Evolutionary conservation across 352 stramenopile species (phyloP).

Genomic region (Globisporangium yorkense): DNA sequence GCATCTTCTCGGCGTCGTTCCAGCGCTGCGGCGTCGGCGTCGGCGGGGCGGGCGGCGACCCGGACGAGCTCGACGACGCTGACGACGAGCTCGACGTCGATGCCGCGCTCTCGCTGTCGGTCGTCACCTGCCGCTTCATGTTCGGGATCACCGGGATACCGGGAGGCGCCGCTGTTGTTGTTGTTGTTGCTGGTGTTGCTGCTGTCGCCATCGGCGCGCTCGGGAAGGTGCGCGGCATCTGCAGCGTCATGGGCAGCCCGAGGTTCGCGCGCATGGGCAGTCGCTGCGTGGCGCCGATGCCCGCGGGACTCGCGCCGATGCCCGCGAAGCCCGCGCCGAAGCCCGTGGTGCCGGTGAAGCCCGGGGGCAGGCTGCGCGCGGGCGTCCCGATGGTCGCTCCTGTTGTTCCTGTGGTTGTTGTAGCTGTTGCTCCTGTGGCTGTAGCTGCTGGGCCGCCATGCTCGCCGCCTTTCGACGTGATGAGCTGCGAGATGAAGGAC

Average conservation of each 20-base stretch:
- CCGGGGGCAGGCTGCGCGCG: background rate
- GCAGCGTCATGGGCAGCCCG: conserved; percentile 13
- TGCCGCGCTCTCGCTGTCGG: conserved; percentile 3
- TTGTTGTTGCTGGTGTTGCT: too few relatives aligned
- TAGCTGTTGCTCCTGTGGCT: background rate
- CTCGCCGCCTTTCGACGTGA: conserved; percentile 13
- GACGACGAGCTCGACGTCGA: conserved; percentile 16
- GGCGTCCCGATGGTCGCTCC: background rate
- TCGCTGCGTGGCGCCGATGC: conserved; percentile 2
- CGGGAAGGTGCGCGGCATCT: conserved; percentile 17
- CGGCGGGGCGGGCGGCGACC: background rate
- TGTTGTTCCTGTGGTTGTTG: conserved; percentile 1
- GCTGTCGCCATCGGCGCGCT: background rate
- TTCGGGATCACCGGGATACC: conserved; percentile 14
- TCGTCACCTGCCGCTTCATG: conserved; percentile 10
- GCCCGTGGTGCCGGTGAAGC: conserved; percentile 5
- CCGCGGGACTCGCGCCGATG: conserved; percentile 8
- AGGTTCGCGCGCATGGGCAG: conserved; percentile 15
- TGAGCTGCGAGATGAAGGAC: conserved; percentile 19
- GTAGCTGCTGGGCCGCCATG: background rate
- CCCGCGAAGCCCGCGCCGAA: conserved; percentile 3
- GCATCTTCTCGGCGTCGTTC: conserved; percentile 48
- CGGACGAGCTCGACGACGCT: conserved; percentile 2
- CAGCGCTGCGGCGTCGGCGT: conserved; percentile 18
- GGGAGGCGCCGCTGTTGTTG: background rate